Percentiles rank a stretch among this genome's conserved stretches.
Conservation (phyloP, 2,329 filamentous ascomycete genomes). For the Tolypocladium pustulatum region DNA sequence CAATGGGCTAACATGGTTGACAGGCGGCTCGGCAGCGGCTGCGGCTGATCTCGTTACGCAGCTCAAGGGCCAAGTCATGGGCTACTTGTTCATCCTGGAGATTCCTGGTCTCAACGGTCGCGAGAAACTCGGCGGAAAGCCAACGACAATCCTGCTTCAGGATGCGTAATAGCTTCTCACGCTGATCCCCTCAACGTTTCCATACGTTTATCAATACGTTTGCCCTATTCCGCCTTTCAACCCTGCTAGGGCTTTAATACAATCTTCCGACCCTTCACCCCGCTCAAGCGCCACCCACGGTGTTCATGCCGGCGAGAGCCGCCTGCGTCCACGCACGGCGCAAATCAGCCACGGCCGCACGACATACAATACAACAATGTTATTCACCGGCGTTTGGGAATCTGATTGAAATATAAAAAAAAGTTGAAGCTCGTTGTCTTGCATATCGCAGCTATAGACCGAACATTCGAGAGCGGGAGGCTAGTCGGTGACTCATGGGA, state of each 20-base stretch:
- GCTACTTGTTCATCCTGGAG: slow-evolving; percentile 92
- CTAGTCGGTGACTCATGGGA: not conserved
- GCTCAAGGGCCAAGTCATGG: slow-evolving; percentile 75
- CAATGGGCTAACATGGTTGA: slow-evolving; percentile 3
- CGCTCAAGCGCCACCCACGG: not conserved
- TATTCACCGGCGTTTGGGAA: not conserved
- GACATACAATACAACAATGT: not conserved
- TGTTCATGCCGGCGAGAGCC: not conserved
- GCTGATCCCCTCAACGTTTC: not conserved
- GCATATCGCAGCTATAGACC: not conserved
- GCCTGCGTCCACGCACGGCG: not conserved
- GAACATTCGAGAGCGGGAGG: not conserved
- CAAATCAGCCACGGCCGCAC: not conserved
- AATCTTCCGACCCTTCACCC: not conserved
- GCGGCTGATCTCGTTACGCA: slow-evolving; percentile 79
- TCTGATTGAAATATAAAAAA: not conserved
- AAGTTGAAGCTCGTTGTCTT: not conserved
- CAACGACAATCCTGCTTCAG: slow-evolving; percentile 73
- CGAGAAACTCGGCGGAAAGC: slow-evolving; percentile 70
- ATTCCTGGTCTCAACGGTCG: slow-evolving; percentile 87
- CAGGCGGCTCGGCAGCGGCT: slow-evolving; percentile 84
- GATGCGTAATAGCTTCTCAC: slow-evolving; percentile 21
- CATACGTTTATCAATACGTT: no score
- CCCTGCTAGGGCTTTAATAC: not conserved
- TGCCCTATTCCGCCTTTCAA: not conserved